These are phyloP conservation scores for Alternaria consortialis DNA, from an alignment of 2,329 filamentous ascomycete species.

Conservation along the genomic window DNA sequence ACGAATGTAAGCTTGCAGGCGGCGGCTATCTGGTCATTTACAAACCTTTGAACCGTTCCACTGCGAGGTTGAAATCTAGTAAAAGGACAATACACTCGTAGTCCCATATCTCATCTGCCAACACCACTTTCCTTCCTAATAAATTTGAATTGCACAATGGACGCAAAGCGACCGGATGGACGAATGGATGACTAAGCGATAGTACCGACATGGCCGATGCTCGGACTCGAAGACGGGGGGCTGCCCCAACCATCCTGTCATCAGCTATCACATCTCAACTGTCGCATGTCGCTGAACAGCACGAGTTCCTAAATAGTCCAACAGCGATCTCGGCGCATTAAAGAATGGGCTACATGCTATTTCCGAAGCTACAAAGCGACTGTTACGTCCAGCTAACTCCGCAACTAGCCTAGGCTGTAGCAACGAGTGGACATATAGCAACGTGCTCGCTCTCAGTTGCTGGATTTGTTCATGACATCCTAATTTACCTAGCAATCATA, in stretches of 20 bases:
- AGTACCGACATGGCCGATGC: conserved; percentile 18
- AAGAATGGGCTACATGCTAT: background rate
- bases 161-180: background rate
- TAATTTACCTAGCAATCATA: background rate
- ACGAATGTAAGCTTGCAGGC: background rate
- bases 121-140: fast-evolving
- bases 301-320: background rate
- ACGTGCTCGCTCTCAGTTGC: background rate
- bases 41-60: background rate
- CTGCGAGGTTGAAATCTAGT: background rate
- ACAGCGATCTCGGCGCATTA: conserved; percentile 5
- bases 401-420: conserved; percentile 5
- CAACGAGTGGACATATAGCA: background rate
- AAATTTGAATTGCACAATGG: background rate
- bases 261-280: background rate
- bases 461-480: background rate
- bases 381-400: conserved; percentile 9
- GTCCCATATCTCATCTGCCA: background rate
- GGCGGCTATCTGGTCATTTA: background rate
- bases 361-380: background rate
- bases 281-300: background rate
- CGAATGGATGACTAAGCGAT: conserved; percentile 8
- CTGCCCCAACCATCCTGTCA: background rate
- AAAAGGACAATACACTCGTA: too few relatives aligned
- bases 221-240: conserved; percentile 6